Evolutionary conservation across 306 rosid species (phyloP), one percentile per base, ranked within the genome.

Genomic region (Vachellia pachyceras): DNA sequence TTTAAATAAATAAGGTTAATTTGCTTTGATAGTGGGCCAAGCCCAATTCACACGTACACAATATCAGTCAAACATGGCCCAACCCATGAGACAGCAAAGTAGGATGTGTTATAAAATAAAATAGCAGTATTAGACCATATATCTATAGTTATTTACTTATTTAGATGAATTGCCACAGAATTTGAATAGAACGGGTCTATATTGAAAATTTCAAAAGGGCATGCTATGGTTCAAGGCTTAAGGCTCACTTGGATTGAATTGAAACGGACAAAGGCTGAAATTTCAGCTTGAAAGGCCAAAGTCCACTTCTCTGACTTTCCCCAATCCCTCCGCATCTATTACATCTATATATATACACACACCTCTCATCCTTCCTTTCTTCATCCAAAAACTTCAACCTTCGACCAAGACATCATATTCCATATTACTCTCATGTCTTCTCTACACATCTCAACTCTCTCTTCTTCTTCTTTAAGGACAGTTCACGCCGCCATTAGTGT

Each of bases 401-500:
- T 14, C 67, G 10, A 3, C 17, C 33, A 29, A 29, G 33, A 29
- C 33, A 29, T 4, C 15, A 12, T 3, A 23, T 13, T 47, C 18
- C 14, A 13, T 47, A 14, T 13, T 47, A 47, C 54, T 47, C 54
- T 49, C 87, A 66, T 66, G 71, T 18, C 72, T 64, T 64, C 69
- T 39, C 52, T 88, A 36, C 90, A 80, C 67, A 25, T 85, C 67
- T 77, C 87, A 67, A 4, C 80, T 58, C 68, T 85, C 46, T 74
- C 85, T 23, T 52, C 87, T 47, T 64, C 18, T 45, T 79, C 87
- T 47, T 77, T 87, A 3, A 79, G 61, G 64, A 58, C 25, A 78
- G 79, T 82, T 61, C 76, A 84, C 9, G 89, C 90, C 7, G 73
- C 88, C 11, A 74, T 90, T 41, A 83, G 87, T 44, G 67, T 89